These are phyloP conservation scores for Yamadazyma ubonensis DNA, from an alignment of 805 yeast species.

Conservation along the genomic window DNA sequence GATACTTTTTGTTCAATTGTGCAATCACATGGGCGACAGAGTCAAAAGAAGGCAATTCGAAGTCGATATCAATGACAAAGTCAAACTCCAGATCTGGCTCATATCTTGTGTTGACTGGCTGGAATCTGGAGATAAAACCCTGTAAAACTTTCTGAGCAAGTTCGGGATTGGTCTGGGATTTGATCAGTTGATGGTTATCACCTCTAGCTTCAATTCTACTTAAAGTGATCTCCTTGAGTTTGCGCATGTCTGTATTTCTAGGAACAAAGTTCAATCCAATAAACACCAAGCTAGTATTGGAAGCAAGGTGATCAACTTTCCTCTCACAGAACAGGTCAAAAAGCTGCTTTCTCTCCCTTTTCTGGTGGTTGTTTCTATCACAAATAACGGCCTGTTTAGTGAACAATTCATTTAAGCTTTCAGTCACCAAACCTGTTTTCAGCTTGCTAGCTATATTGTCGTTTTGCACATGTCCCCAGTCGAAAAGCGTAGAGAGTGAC, in stretches of 20 bases:
- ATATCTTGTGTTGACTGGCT: conserved; percentile 46
- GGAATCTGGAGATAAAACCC: conserved; percentile 71
- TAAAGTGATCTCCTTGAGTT: conserved; percentile 52
- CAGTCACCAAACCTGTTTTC: conserved; percentile 49
- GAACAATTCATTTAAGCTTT: conserved; percentile 35
- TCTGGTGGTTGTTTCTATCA: conserved; percentile 82
- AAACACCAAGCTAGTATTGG: conserved; percentile 44
- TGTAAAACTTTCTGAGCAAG: conserved; percentile 63
- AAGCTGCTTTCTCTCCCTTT: conserved; percentile 65
- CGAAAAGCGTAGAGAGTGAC: conserved; percentile 52
- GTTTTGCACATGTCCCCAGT: conserved; percentile 77
- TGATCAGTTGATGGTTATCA: conserved; percentile 84
- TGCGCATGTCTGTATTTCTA: conserved; percentile 21
- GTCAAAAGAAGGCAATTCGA: conserved; percentile 39
- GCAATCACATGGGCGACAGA: conserved; percentile 38
- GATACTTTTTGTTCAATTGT: conserved; percentile 31
- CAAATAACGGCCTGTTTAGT: conserved; percentile 55
- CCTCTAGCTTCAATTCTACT: conserved; percentile 69
- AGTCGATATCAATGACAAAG: conserved; percentile 55
- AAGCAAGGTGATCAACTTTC: conserved; percentile 43
- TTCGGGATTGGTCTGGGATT: conserved; percentile 47
- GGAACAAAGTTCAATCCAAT: conserved; percentile 67
- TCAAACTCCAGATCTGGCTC: conserved; percentile 72
- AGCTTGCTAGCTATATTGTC: conserved; percentile 60
- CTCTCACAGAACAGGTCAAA: conserved; percentile 50